phyloP scores from a whole-genome alignment of 768 basidiomycete species.

The Termitomyces sp. region DNA sequence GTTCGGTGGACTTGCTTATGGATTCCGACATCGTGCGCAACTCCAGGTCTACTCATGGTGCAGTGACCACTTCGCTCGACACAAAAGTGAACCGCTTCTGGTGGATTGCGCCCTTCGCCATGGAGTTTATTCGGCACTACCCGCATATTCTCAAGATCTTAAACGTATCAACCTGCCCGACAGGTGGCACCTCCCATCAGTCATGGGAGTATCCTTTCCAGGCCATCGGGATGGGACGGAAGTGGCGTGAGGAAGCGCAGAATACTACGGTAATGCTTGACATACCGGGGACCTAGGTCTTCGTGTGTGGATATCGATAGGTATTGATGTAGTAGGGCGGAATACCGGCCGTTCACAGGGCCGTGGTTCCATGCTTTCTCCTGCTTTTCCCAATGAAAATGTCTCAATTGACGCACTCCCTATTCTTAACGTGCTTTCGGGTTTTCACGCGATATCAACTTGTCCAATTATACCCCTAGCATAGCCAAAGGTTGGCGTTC shows the following conservation, averaged over 20 bases:
- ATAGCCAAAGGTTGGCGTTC: background rate
- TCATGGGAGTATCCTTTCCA: constrained; percentile 4
- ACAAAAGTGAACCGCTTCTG: background rate
- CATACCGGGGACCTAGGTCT: background rate
- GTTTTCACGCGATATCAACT: constrained; percentile 10
- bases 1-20: no score
- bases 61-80: no score
- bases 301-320: background rate
- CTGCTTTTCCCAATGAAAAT: constrained; percentile 4
- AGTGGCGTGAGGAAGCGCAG: background rate
- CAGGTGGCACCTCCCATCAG: constrained; percentile 4
- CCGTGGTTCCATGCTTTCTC: background rate
- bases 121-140: background rate
- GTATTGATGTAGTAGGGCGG: background rate
- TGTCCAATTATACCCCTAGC: constrained; percentile 2
- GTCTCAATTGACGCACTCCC: constrained; percentile 13
- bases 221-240: constrained; percentile 7
- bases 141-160: background rate
- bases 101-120: no score
- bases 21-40: no score
- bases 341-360: constrained; percentile 6
- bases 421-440: constrained; percentile 1
- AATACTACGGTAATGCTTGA: background rate
- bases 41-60: no score
- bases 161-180: background rate